Conservation (phyloP, 1,284 basidiomycete species). For the Tylopilus orsonianus region DNA sequence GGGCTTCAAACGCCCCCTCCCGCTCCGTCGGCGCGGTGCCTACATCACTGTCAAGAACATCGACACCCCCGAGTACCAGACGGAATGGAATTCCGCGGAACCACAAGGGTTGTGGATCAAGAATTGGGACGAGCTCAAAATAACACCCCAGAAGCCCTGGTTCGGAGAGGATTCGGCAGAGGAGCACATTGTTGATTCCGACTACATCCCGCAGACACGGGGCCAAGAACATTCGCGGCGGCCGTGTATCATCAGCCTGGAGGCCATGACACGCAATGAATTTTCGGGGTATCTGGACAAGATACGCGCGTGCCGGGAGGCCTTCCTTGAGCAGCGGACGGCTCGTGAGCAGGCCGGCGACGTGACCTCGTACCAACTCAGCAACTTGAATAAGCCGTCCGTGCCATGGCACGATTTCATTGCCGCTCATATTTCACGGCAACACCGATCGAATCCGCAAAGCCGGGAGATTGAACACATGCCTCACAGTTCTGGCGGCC, state of each 20-base stretch:
- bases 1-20: constrained; percentile 75
- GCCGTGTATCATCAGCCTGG: constrained; percentile 43
- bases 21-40: constrained; percentile 59
- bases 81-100: constrained; percentile 70
- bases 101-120: constrained; percentile 61
- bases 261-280: constrained; percentile 46
- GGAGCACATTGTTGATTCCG: constrained; percentile 31
- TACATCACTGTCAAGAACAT: constrained; percentile 59
- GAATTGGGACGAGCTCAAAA: constrained; percentile 63
- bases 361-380: constrained; percentile 35
- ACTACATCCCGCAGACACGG: constrained; percentile 16
- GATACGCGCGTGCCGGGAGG: constrained; percentile 48
- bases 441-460: constrained; percentile 30
- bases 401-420: constrained; percentile 37
- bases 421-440: constrained; percentile 35
- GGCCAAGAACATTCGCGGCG: constrained; percentile 18
- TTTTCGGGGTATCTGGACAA: constrained; percentile 60
- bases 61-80: constrained; percentile 71
- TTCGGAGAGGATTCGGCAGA: constrained; percentile 14
- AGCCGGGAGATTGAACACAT: constrained; percentile 55
- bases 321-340: constrained; percentile 48
- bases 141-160: constrained; percentile 35
- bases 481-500: constrained; percentile 62
- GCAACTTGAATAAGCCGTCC: constrained; percentile 26
- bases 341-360: constrained; percentile 21